phyloP scores from a whole-genome alignment of 768 basidiomycete species.

The Rhizopogon salebrosus region DNA sequence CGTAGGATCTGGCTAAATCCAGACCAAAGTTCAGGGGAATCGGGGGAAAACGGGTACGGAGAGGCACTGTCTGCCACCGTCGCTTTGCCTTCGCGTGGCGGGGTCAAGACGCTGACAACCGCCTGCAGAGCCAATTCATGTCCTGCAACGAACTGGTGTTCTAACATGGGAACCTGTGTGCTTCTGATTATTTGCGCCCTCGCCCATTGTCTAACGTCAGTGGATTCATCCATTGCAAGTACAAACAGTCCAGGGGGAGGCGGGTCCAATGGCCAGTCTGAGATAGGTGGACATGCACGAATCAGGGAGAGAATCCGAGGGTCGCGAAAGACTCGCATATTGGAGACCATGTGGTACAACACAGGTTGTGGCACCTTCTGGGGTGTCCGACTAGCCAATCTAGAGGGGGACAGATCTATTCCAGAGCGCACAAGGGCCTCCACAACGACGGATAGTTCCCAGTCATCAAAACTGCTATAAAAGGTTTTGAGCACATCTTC shows the following conservation, averaged over 20 bases:
- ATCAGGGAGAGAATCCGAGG: constrained; percentile 34
- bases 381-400: not conserved
- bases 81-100: constrained; percentile 12
- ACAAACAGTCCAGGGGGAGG: constrained; percentile 59
- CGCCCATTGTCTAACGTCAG: constrained; percentile 57
- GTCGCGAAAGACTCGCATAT: constrained; percentile 52
- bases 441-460: constrained; percentile 55
- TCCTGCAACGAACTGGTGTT: constrained; percentile 40
- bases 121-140: constrained; percentile 43
- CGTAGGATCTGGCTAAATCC: constrained; percentile 41
- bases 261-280: constrained; percentile 52
- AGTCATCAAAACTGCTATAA: constrained; percentile 56
- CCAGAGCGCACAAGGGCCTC: constrained; percentile 37
- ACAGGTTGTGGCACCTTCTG: constrained; percentile 38
- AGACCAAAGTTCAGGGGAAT: constrained; percentile 49
- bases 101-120: constrained; percentile 30
- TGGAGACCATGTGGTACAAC: constrained; percentile 59
- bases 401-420: constrained; percentile 11
- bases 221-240: constrained; percentile 47
- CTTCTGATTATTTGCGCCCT: constrained; percentile 36
- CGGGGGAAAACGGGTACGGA: constrained; percentile 29
- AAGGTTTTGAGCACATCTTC: constrained; percentile 49
- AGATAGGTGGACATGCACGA: constrained; percentile 21
- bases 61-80: constrained; percentile 1
- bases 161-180: constrained; percentile 39